phyloP scores from a whole-genome alignment of 805 yeast species.

The Candida tallmaniae region DNA sequence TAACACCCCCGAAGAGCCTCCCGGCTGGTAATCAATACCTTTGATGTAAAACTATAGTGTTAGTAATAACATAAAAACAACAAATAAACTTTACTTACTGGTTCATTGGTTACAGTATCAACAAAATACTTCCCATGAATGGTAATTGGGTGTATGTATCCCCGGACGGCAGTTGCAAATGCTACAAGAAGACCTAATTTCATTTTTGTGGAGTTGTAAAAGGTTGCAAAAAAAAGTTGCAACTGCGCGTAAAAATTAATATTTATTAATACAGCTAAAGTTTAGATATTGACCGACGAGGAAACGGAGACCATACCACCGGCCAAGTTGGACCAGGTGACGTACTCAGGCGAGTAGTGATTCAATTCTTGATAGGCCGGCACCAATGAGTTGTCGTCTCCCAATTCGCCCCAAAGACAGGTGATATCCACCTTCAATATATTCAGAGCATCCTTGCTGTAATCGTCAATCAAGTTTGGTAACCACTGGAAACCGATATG shows the following conservation, averaged over 20 bases:
- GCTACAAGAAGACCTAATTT: too few species aligned
- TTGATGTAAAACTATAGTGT: conserved; percentile 58
- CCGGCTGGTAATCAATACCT: conserved; percentile 96
- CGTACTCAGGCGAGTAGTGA: conserved; percentile 60
- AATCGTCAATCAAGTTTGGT: conserved; percentile 49
- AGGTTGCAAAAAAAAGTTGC: neutral
- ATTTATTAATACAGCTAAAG: conserved; percentile 1
- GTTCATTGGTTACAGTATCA: conserved; percentile 68
- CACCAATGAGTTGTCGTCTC: conserved; percentile 34
- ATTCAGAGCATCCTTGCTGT: conserved; percentile 18
- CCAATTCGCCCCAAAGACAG: conserved; percentile 80
- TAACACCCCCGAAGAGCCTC: conserved; percentile 80
- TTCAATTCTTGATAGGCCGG: conserved; percentile 73
- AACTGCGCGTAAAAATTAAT: neutral
- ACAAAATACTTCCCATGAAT: conserved; percentile 68
- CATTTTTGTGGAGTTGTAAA: too few species aligned
- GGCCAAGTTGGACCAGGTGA: conserved; percentile 59
- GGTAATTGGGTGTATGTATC: conserved; percentile 58
- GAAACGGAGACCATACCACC: conserved; percentile 66
- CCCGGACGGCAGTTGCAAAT: conserved; percentile 1
- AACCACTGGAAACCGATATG: conserved; percentile 74
- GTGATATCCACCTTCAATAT: conserved; percentile 53
- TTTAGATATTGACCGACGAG: conserved; percentile 39
- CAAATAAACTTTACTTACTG: conserved; percentile 38
- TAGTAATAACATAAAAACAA: conserved; percentile 6